A percentile compares a stretch with the other conserved stretches of the same genome.
Conservation (phyloP, 73 alveolate genomes). For the Tetrahymena elliotti region DNA sequence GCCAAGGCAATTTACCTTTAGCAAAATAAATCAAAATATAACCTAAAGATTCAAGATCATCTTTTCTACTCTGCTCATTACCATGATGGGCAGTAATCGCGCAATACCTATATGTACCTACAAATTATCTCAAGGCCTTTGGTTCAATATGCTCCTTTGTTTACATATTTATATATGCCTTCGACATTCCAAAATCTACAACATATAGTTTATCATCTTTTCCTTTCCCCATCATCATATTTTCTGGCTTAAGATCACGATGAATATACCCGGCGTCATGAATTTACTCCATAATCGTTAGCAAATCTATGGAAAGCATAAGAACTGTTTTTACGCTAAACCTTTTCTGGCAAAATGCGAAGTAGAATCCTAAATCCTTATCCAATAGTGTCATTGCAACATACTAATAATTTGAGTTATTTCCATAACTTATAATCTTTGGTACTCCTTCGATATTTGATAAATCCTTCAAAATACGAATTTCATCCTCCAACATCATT, state of each 20-base stretch:
- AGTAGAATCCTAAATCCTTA: not conserved
- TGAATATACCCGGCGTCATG: conserved; percentile 65
- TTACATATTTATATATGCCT: conserved; percentile 61
- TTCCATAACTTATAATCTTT: not conserved
- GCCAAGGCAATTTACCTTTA: conserved; percentile 65
- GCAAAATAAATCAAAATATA: conserved; percentile 53
- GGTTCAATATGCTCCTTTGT: conserved; percentile 49
- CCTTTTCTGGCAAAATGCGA: not conserved
- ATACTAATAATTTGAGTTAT: not conserved
- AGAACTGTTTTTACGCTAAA: not conserved
- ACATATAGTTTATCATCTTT: conserved; percentile 57
- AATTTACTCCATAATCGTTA: not conserved
- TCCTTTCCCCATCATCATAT: conserved; percentile 62
- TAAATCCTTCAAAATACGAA: not conserved
- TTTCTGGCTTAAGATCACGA: conserved; percentile 80
- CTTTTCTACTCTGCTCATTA: conserved; percentile 68
- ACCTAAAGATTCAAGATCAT: conserved; percentile 72
- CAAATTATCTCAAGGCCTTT: conserved; percentile 51
- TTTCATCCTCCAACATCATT: not conserved
- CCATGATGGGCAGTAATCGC: conserved; percentile 66
- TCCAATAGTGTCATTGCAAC: not conserved
- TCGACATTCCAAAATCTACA: conserved; percentile 91
- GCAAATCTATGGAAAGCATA: not conserved
- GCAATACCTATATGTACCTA: conserved; percentile 74
- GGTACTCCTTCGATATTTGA: not conserved